Base-by-base conservation (phyloP, 768 basidiomycete genomes). In the Suillus subluteus region DNA sequence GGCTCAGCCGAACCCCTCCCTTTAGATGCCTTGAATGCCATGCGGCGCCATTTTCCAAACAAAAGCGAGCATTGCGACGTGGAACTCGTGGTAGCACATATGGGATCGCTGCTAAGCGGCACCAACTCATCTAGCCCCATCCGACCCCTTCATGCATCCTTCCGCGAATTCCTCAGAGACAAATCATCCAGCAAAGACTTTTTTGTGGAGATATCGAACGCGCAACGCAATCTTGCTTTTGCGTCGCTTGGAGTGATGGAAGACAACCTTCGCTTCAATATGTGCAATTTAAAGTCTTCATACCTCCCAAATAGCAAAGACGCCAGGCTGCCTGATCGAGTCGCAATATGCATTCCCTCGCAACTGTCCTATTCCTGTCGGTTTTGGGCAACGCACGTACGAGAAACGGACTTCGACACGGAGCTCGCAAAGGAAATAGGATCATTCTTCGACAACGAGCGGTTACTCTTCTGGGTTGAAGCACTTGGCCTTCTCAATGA, bases 211-310 rank as follows among this genome's bases (percentile, higher is more conserved):
- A 44, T 59, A 40, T 15, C 37, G 6, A 32, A 40, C 4, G 2
- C 26, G 13, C 40, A 65, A n/a, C 8, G 40, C 15, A 2, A 40
- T 32, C 46, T 70, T 15, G 67, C 65, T 16, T 30, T 55, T 40
- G 65, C 58, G 13, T 76, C 70, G 9, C 62, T 82, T 6, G 48
- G 62, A 3, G 64, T 74, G 16, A 76, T 81, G 79, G 67, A 74
- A 8, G 52, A 64, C 3, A 66, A 65, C 5, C 75, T 80, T 32
- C 66, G 67, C 58, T 81, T 82, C 71, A 79, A 81, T 62, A 79
- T 82, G 16, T 78, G 75, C 65, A 32, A 75, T 9, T 64, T 82
- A 12, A 66, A 72, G 41, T 74, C 72, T 18, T 80, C 80, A 2
- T 73, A 75, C 61, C 32, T 71, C 12, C 68, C 46, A 6, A 79